phyloP scores from a whole-genome alignment of 805 yeast species.

The Tetrapisispora nanseiensis region DNA sequence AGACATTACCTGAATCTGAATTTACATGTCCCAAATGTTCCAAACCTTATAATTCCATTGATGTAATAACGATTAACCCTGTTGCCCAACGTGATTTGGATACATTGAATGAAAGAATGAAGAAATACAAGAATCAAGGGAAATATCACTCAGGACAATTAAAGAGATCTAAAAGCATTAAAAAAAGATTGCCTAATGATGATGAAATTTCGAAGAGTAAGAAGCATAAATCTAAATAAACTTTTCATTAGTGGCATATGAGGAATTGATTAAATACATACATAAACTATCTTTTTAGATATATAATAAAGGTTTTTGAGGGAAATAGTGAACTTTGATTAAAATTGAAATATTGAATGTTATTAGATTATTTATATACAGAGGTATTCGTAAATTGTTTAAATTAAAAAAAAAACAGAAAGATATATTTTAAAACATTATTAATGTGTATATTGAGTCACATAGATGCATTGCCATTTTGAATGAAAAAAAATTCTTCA shows the following conservation, averaged over 20 bases:
- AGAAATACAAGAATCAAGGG: slow-evolving; percentile 12
- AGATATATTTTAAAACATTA: too few relatives aligned
- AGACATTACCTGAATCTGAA: slow-evolving; percentile 9
- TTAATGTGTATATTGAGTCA: too few relatives aligned
- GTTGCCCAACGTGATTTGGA: slow-evolving; percentile 13
- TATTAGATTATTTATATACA: background rate
- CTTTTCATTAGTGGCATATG: too few relatives aligned
- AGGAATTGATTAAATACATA: too few relatives aligned
- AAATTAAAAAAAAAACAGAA: too few relatives aligned
- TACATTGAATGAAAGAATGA: slow-evolving; percentile 18
- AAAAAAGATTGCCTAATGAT: background rate
- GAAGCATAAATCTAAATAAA: slow-evolving; percentile 4
- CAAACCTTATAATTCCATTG: slow-evolving; percentile 11
- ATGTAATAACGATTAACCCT: slow-evolving; percentile 34
- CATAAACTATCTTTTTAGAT: too few relatives aligned
- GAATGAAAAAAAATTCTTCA: too few relatives aligned
- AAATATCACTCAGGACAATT: slow-evolving; percentile 32
- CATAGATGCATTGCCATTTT: too few relatives aligned
- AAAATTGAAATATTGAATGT: background rate
- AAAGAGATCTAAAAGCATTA: slow-evolving; percentile 18
- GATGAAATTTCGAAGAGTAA: slow-evolving; percentile 6
- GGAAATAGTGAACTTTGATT: too few relatives aligned
- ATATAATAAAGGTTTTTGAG: too few relatives aligned
- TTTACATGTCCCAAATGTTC: slow-evolving; percentile 37
- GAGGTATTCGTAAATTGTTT: too few relatives aligned